A percentile compares a stretch with the other conserved stretches of the same genome.
Conservation (phyloP, 1,284 basidiomycete genomes). For the Singerocomus rubriflavus region DNA sequence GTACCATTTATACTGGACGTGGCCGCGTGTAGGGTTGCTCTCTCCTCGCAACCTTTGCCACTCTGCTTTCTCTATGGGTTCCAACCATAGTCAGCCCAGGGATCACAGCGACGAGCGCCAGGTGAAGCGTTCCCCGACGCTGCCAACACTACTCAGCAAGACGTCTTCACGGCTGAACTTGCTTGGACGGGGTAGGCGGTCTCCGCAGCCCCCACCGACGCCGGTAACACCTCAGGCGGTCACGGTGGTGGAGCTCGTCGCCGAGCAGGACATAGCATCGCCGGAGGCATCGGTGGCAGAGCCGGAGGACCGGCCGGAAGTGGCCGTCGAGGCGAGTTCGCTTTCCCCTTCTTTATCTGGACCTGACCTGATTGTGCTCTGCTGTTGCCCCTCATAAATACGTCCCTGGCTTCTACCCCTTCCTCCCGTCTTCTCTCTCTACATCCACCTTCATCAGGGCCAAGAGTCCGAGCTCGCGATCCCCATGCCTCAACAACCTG, state of each 20-base stretch:
- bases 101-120: conserved; percentile 22
- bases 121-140: conserved; percentile 25
- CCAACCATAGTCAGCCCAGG: conserved; percentile 26
- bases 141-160: conserved; percentile 28
- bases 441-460: conserved; percentile 15
- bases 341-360: background rate
- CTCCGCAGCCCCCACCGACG: conserved; percentile 30
- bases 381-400: conserved; percentile 23
- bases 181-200: conserved; percentile 27
- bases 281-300: conserved; percentile 22
- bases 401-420: background rate
- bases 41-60: background rate
- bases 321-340: conserved; percentile 17
- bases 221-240: conserved; percentile 21
- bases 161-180: conserved; percentile 28
- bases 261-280: conserved; percentile 19
- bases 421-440: background rate
- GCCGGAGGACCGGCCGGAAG: conserved; percentile 29
- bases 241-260: conserved; percentile 8
- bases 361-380: conserved; percentile 10
- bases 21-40: conserved; percentile 14
- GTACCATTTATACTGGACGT: conserved; percentile 26
- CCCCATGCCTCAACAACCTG: conserved; percentile 29
- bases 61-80: conserved; percentile 21
- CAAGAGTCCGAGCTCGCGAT: conserved; percentile 7